Base-by-base conservation (phyloP, 306 rosid genomes). In the Casuarina glauca region DNA sequence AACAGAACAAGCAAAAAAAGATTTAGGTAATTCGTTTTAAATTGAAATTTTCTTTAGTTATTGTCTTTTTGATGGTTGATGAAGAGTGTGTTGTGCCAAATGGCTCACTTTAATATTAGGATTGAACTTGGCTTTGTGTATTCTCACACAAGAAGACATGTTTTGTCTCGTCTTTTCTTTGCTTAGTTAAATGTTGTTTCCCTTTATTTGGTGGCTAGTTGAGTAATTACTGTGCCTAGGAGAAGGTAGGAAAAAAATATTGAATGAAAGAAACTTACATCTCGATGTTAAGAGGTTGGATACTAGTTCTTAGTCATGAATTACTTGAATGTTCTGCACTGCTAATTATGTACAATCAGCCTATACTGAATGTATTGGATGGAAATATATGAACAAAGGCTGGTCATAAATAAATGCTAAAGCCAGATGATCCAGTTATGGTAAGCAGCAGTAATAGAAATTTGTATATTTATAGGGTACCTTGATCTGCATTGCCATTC, bases 1-100 rank as follows among this genome's bases (percentile, higher is more conserved):
- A 85, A 90, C 95, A 43, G 92, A 88, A 20, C 88, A 86, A 83
- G 89, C 95, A 81, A 90, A n/a, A 73, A 90, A 90, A 74, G 92
- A 90, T 82, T 61, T 90, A 86, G 95, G 92, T 90, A 84, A 77
- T 68, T 8, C 15, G 16, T 66, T 39, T 41, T 10, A 44, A 51
- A 9, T 15, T 53, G 54, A 76, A 36, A 44, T 6, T 35, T 44
- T 20, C 74, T 35, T 48, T 45, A 15, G 12, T 32, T 70, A 39
- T 66, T 32, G 39, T 60, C 39, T 60, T 60, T 60, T 60, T 11
- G 39, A 11, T 8, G 6, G 42, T 26, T 60, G 11, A 60, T 32
- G 16, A 32, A 20, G 12, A 36, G 17, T 11, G 4, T 60, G 67
- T 16, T 11, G 1, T 32, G 16, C 66, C 42, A 32, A 32, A 9